Percentiles rank a stretch among this genome's conserved stretches.
phyloP scores from a whole-genome alignment of 352 stramenopile genomes.

The Globisporangium spinosum region DNA sequence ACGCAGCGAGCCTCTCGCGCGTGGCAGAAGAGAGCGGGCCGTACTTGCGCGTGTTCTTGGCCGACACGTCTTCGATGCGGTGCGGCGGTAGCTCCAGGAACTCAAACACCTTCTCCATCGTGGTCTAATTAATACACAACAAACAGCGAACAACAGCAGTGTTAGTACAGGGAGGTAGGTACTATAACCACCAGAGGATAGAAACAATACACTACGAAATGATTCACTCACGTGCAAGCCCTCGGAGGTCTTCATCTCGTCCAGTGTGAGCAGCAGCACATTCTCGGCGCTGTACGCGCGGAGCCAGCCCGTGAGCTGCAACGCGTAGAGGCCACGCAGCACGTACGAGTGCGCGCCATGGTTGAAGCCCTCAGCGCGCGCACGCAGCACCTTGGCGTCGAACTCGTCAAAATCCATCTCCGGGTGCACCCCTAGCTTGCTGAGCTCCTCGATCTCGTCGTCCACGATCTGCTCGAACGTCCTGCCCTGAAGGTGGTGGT shows the following conservation, averaged over 20 bases:
- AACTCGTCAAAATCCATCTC: constrained; percentile 78
- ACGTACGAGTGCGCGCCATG: constrained; percentile 84
- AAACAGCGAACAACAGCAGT: constrained; percentile 13
- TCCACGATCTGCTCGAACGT: constrained; percentile 75
- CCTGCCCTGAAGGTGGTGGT: constrained; percentile 56
- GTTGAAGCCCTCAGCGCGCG: constrained; percentile 32
- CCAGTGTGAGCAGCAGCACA: constrained; percentile 91
- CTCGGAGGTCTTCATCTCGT: constrained; percentile 88
- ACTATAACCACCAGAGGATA: background rate
- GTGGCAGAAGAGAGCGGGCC: constrained; percentile 55
- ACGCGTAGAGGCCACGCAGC: constrained; percentile 91
- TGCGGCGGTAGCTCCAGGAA: constrained; percentile 85
- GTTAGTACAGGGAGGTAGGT: constrained; percentile 10
- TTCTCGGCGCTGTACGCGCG: constrained; percentile 85
- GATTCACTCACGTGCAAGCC: constrained; percentile 51
- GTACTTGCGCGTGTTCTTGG: constrained; percentile 90
- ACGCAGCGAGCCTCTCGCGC: constrained; percentile 55
- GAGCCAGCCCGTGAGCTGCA: constrained; percentile 93
- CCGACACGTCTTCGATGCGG: constrained; percentile 69
- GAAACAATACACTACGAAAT: background rate
- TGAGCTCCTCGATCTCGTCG: constrained; percentile 65
- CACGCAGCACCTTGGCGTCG: constrained; percentile 52
- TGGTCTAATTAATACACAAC: constrained; percentile 31
- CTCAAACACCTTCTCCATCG: constrained; percentile 81
- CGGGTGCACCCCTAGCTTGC: constrained; percentile 52